These are phyloP conservation scores for Floccularia luteovirens DNA, from an alignment of 768 basidiomycete genomes.

Conservation along the genomic window DNA sequence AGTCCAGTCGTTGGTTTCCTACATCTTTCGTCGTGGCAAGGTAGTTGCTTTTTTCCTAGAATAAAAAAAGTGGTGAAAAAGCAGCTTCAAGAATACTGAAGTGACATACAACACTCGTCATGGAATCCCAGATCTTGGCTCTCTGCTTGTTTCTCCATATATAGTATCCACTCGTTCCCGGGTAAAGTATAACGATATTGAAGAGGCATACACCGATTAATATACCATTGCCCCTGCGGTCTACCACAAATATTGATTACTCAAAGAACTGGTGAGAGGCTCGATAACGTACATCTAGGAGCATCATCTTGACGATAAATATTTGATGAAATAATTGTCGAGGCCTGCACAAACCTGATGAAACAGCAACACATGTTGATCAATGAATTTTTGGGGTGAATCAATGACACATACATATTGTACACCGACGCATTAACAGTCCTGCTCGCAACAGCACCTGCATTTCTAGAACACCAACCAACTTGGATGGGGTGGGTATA, in stretches of 20 bases:
- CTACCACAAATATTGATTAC: conserved; percentile 16
- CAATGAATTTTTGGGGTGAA: neutral
- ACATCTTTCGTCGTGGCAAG: conserved; percentile 48
- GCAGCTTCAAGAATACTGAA: neutral
- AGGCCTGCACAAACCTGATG: conserved; percentile 16
- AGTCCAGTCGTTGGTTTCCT: conserved; percentile 58
- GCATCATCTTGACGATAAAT: conserved; percentile 54
- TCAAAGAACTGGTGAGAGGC: neutral
- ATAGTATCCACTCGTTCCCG: conserved; percentile 46
- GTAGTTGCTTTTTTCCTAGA: conserved; percentile 48
- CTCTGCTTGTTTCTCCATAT: conserved; percentile 50
- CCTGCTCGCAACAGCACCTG: conserved; percentile 50
- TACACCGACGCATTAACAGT: conserved; percentile 55
- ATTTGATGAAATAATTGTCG: conserved; percentile 38
- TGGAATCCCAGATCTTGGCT: conserved; percentile 47
- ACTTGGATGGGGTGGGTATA: conserved; percentile 48
- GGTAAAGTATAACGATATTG: conserved; percentile 46
- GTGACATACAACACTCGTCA: conserved; percentile 31
- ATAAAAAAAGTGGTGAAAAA: neutral
- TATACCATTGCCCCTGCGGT: conserved; percentile 48
- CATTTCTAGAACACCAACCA: conserved; percentile 53
- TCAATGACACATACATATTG: conserved; percentile 35
- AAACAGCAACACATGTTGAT: too few species aligned
- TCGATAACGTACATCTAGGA: conserved; percentile 35
- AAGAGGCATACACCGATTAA: conserved; percentile 46